Base-by-base conservation (phyloP, 139 green algal species). In the Desmodesmus armatus region DNA sequence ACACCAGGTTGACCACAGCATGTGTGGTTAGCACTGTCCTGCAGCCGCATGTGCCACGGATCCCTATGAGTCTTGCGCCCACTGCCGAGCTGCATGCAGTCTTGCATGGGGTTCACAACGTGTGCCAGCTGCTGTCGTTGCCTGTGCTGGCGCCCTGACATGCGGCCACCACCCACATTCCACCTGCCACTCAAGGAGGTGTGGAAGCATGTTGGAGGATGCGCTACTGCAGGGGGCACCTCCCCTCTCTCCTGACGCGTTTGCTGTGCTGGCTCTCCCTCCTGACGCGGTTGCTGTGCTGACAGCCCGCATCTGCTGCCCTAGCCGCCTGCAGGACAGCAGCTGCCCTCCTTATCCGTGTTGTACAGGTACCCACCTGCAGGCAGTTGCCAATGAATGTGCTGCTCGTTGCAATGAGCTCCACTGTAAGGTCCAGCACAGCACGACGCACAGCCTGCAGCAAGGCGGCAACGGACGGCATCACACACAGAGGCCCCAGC, bases 381-480 rank as follows among this genome's bases (percentile, higher is more conserved):
- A 97, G 83, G 87, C 91, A 94, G 39, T 88, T 88, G 41, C 93
- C 90, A 1, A 91, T 89, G 85, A 96, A 92, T 3, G 87, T 85
- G 67, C 91, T 79, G 72, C 93, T 95, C 31, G 91, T 87, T 0
- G 96, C 90, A 23, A 96, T 87, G 58, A 96, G 27, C 55, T 95
- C 91, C 5, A 82, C 80, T 19, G 95, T 55, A 33, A 96, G 86
- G 29, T 95, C 88, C 78, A 97, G 76, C 33, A 92, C 63, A 1
- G 89, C 88, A 6, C 67, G 33, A 1, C 92, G 88, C 9, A 96
- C 84, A 17, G 19, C 79, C 89, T 94, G 89, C 27, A 44, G 40
- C 27, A n/a, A n/a, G n/a, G n/a, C n/a, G n/a, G n/a, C n/a, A n/a
- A n/a, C n/a, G n/a, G n/a, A n/a, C 60, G 37, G 37, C 21, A 37